phyloP scores from a whole-genome alignment of 225 moss, liverwort and hornwort species.

The Takakia lepidozioides region DNA sequence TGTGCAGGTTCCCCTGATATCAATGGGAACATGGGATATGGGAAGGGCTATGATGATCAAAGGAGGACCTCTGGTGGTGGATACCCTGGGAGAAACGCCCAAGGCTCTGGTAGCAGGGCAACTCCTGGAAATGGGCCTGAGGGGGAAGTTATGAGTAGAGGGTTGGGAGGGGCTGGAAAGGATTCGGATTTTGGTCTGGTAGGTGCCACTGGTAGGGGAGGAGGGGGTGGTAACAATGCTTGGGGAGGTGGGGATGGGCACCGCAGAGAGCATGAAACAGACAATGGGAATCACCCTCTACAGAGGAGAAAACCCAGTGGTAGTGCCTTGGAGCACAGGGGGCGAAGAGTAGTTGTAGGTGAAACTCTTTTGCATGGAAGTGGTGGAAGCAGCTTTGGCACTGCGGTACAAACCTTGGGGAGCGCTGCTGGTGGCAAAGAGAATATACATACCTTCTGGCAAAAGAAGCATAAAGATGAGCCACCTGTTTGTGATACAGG shows the following conservation, averaged over 20 bases:
- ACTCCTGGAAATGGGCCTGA: constrained; percentile 1
- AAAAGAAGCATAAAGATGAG: constrained; percentile 12
- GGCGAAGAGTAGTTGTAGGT: constrained; percentile 4
- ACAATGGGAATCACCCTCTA: background rate
- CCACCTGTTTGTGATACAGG: constrained; percentile 5
- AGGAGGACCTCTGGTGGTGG: background rate
- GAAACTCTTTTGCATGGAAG: constrained; percentile 5
- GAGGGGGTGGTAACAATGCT: constrained; percentile 1
- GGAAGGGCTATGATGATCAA: constrained; percentile 5
- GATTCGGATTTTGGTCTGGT: no score
- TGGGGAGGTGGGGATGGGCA: background rate
- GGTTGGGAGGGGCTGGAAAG: background rate
- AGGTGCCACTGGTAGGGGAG: constrained; percentile 1
- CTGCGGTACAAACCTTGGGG: background rate
- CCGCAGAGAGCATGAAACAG: no score
- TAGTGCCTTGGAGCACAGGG: constrained; percentile 5
- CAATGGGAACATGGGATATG: constrained; percentile 2
- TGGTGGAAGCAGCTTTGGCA: constrained; percentile 1
- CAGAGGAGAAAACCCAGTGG: constrained; percentile 4
- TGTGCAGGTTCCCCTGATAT: background rate
- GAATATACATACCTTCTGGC: constrained; percentile 7
- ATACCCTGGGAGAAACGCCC: constrained; percentile 1
- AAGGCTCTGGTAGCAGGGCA: constrained; percentile 4
- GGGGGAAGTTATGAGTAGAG: background rate
- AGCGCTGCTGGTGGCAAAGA: constrained; percentile 9